phyloP scores from a whole-genome alignment of 2,329 filamentous ascomycete genomes.

The Trichoderma lentiforme region DNA sequence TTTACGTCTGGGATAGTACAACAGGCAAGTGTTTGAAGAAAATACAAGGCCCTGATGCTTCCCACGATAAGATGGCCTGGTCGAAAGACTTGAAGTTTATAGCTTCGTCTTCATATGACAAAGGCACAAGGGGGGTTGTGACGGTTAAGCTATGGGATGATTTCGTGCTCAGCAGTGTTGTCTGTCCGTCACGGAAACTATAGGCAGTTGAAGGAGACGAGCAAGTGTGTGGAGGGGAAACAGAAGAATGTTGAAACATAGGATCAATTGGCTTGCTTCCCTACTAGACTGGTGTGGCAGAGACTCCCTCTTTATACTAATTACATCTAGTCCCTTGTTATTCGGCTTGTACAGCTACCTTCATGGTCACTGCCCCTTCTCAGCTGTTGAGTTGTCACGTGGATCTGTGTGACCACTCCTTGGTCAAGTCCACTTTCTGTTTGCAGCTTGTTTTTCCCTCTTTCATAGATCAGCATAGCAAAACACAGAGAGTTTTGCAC shows the following conservation, averaged over 20 bases:
- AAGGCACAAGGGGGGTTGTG: accelerated
- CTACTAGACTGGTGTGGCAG: no score
- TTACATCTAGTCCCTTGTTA: no score
- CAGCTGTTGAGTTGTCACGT: no score
- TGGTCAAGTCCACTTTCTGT: no score
- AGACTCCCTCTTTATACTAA: no score
- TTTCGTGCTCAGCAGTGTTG: not conserved
- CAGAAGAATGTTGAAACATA: not conserved
- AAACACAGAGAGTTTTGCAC: no score
- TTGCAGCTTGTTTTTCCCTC: no score
- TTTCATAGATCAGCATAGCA: no score
- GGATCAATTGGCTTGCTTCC: not conserved
- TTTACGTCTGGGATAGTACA: not conserved
- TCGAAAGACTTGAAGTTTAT: not conserved
- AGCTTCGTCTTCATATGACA: not conserved
- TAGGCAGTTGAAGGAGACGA: not conserved
- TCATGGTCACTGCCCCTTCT: no score
- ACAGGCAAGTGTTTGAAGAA: not conserved
- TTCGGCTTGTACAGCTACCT: no score
- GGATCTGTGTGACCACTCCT: no score
- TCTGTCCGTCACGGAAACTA: not conserved
- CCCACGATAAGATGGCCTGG: not conserved
- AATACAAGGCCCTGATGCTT: not conserved
- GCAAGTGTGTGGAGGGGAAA: not conserved
- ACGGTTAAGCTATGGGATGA: not conserved